Conservation (phyloP, 768 basidiomycete species). For the Kwoniella newhampshirensis region DNA sequence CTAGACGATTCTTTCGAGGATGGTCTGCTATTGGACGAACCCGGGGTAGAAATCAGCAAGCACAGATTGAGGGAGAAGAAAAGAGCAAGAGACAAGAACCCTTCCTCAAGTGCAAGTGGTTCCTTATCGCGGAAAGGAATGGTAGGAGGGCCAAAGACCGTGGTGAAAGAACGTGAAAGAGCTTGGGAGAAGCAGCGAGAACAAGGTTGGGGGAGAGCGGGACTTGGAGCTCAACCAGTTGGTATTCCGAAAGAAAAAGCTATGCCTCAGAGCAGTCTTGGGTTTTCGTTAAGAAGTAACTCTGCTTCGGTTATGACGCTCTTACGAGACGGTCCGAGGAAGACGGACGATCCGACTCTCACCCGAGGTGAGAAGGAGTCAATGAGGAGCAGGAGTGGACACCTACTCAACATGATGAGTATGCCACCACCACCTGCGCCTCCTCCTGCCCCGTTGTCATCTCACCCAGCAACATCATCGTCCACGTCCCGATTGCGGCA, state of each 20-base stretch:
- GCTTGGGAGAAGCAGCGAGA: constrained; percentile 39
- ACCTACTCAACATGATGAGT: constrained; percentile 13
- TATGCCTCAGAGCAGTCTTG: constrained; percentile 9
- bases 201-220: constrained; percentile 34
- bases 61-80: constrained; percentile 29
- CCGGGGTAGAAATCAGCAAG: constrained; percentile 37
- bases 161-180: constrained; percentile 17
- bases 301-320: constrained; percentile 24
- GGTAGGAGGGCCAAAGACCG: constrained; percentile 2
- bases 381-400: constrained; percentile 13
- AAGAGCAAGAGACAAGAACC: constrained; percentile 15
- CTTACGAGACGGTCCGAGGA: constrained; percentile 4
- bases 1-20: constrained; percentile 50
- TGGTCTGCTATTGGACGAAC: constrained; percentile 47
- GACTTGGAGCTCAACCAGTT: constrained; percentile 14
- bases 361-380: constrained; percentile 19
- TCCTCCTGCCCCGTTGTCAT: not conserved
- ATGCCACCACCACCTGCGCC: constrained; percentile 19
- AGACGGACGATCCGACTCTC: constrained; percentile 3
- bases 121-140: not conserved
- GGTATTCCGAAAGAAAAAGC: not conserved
- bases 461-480: constrained; percentile 21
- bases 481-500: constrained; percentile 39
- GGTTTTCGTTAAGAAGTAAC: constrained; percentile 31
- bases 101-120: not conserved